Evolutionary conservation across 371 early-diverging fungal species (phyloP).

Genomic region (Rhizomucor miehei): DNA sequence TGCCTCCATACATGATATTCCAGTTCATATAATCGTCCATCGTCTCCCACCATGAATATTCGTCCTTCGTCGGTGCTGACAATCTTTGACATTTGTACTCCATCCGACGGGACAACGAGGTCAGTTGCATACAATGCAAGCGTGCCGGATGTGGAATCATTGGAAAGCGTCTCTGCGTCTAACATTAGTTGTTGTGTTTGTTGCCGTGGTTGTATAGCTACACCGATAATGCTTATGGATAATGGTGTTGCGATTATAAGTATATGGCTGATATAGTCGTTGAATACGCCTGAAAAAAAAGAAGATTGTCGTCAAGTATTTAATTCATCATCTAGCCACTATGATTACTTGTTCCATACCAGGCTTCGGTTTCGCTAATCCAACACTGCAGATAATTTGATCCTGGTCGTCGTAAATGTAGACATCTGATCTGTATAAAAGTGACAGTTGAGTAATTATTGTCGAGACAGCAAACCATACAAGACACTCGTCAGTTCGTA

Average conservation of each 20-base stretch:
- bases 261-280: conserved; percentile 71
- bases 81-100: conserved; percentile 69
- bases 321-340: too few species aligned
- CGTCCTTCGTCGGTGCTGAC: conserved; percentile 72
- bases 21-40: conserved; percentile 85
- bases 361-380: conserved; percentile 67
- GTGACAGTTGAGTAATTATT: too few species aligned
- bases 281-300: conserved; percentile 71
- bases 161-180: too few species aligned
- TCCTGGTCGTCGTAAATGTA: conserved; percentile 81
- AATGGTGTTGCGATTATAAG: conserved; percentile 81
- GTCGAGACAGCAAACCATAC: too few species aligned
- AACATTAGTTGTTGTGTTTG: conserved; percentile 16
- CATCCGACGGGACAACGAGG: conserved; percentile 71
- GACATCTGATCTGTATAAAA: conserved; percentile 47
- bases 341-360: conserved; percentile 40
- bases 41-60: conserved; percentile 79
- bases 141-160: too few species aligned
- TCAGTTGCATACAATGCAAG: conserved; percentile 64
- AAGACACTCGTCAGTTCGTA: conserved; percentile 5
- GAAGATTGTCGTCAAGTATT: too few species aligned
- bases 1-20: conserved; percentile 66
- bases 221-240: conserved; percentile 73
- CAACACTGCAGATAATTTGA: conserved; percentile 79
- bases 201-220: conserved; percentile 27